Conservation (phyloP, 129 eudicot genomes). For the Chrysanthemum makinoi region DNA sequence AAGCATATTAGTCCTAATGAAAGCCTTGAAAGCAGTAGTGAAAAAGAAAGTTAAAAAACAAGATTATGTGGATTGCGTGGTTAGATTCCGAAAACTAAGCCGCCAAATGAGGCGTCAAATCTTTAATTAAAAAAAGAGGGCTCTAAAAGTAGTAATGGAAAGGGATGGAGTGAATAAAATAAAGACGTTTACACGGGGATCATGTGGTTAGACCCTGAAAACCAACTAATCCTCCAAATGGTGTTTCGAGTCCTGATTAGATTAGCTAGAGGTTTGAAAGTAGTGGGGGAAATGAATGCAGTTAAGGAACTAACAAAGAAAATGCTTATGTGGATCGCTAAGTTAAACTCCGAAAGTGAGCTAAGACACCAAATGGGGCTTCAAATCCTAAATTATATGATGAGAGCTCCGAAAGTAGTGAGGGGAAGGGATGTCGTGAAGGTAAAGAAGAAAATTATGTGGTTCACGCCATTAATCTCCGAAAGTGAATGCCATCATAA, state of each 20-base stretch:
- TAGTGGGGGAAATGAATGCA: not conserved
- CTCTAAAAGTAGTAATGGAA: not conserved
- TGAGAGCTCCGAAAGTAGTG: not conserved
- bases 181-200: too few species aligned
- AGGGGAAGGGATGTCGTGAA: not conserved
- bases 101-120: not conserved
- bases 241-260: not conserved
- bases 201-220: too few species aligned
- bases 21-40: not conserved
- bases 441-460: constrained; percentile 7
- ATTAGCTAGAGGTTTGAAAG: not conserved
- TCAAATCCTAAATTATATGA: not conserved
- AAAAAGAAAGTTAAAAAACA: too few species aligned
- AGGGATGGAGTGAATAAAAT: not conserved
- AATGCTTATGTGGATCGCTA: too few species aligned
- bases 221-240: not conserved
- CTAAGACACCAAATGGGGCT: not conserved
- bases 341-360: too few species aligned
- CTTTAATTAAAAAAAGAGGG: not conserved
- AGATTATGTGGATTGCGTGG: too few species aligned
- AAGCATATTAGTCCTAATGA: too few species aligned
- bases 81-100: too few species aligned
- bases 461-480: not conserved
- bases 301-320: too few species aligned
- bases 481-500: constrained; percentile 33